These are phyloP conservation scores for Aspergillus fumigatus DNA, from an alignment of 2,329 filamentous ascomycete genomes.

Conservation along the genomic window DNA sequence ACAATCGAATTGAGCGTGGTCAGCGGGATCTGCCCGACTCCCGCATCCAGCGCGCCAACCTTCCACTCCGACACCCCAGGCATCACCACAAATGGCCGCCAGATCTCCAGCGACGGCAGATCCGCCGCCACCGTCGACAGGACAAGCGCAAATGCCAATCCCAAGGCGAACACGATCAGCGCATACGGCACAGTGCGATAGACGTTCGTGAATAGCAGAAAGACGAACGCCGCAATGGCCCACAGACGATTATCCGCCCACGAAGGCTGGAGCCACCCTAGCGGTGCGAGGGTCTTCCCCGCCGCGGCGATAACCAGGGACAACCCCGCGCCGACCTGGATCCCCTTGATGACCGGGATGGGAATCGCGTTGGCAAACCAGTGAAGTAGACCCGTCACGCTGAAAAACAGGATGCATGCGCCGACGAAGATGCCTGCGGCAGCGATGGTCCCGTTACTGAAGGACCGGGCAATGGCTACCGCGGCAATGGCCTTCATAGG, in stretches of 20 bases:
- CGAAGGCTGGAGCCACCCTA: slow-evolving; percentile 63
- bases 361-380: slow-evolving; percentile 73
- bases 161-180: slow-evolving; percentile 64
- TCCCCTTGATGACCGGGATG: slow-evolving; percentile 85
- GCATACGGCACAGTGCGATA: slow-evolving; percentile 71
- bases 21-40: slow-evolving; percentile 80
- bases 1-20: slow-evolving; percentile 92
- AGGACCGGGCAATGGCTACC: slow-evolving; percentile 69
- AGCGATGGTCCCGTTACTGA: slow-evolving; percentile 67
- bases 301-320: slow-evolving; percentile 77
- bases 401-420: slow-evolving; percentile 68
- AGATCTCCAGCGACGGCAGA: slow-evolving; percentile 55
- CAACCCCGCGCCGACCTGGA: slow-evolving; percentile 87
- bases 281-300: slow-evolving; percentile 58
- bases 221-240: slow-evolving; percentile 67
- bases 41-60: slow-evolving; percentile 59
- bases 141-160: slow-evolving; percentile 60
- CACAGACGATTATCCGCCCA: slow-evolving; percentile 75
- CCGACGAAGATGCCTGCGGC: slow-evolving; percentile 79
- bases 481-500: slow-evolving; percentile 89
- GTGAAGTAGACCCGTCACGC: slow-evolving; percentile 70
- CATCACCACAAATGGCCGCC: slow-evolving; percentile 53
- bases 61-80: slow-evolving; percentile 47
- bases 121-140: slow-evolving; percentile 24
- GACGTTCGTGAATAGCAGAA: slow-evolving; percentile 63